Evolutionary conservation across 306 rosid genomes (phyloP).

Genomic region (Hylodesmum podocarpum): DNA sequence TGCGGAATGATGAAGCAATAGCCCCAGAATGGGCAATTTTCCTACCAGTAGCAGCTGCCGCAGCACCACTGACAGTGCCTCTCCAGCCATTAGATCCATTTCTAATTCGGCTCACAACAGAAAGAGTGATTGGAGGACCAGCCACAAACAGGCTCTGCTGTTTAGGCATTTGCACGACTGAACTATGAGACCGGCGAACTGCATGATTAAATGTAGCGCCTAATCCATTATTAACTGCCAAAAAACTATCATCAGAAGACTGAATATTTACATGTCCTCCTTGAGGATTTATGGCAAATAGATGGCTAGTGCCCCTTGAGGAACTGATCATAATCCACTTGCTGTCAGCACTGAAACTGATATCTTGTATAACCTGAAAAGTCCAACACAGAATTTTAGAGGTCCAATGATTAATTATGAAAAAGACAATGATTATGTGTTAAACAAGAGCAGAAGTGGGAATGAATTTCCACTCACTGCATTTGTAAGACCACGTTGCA

Average conservation of each 20-base stretch:
- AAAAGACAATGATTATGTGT: background rate
- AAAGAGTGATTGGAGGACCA: constrained; percentile 76
- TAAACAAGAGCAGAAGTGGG: background rate
- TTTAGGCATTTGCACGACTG: constrained; percentile 49
- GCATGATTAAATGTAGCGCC: constrained; percentile 41
- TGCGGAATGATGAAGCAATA: constrained; percentile 77
- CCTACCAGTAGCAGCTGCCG: constrained; percentile 91
- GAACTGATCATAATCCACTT: constrained; percentile 99
- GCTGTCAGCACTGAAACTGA: constrained; percentile 93
- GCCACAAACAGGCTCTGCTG: constrained; percentile 48
- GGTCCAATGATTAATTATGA: background rate
- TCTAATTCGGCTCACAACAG: constrained; percentile 80
- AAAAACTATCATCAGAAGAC: constrained; percentile 48
- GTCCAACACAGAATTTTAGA: constrained; percentile 15
- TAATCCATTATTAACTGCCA: constrained; percentile 43
- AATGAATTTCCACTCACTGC: constrained; percentile 57
- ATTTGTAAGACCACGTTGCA: constrained; percentile 93
- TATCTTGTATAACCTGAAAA: constrained; percentile 91
- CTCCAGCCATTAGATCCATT: constrained; percentile 86
- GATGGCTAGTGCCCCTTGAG: constrained; percentile 93
- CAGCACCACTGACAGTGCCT: constrained; percentile 90
- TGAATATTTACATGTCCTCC: constrained; percentile 74
- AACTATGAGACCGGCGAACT: constrained; percentile 43
- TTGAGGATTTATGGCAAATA: constrained; percentile 88
- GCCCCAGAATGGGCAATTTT: constrained; percentile 65